Conservation (phyloP, 2,329 filamentous ascomycete species). For the Camillea tinctor region DNA sequence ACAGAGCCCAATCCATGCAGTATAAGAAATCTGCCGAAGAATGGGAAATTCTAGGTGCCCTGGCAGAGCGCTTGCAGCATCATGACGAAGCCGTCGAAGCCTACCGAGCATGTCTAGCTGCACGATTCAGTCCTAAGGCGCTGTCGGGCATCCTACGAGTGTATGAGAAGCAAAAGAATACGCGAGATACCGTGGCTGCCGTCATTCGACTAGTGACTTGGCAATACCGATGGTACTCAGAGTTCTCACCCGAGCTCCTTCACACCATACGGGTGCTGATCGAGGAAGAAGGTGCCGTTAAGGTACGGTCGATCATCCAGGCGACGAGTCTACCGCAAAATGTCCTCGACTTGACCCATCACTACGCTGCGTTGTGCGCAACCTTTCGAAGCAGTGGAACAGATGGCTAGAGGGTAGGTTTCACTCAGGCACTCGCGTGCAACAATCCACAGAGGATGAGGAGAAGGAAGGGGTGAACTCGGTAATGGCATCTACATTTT, state of each 20-base stretch:
- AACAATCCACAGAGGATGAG: too few species aligned
- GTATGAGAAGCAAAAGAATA: constrained; percentile 76
- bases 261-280: constrained; percentile 88
- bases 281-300: constrained; percentile 95
- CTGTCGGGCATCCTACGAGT: constrained; percentile 80
- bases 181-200: constrained; percentile 76
- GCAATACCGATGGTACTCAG: constrained; percentile 99
- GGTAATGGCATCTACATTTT: too few species aligned
- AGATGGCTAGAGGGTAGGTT: constrained; percentile 62
- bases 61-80: constrained; percentile 92
- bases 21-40: constrained; percentile 97
- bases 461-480: too few species aligned
- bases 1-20: constrained; percentile 85
- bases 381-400: constrained; percentile 93
- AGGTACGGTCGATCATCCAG: constrained; percentile 95
- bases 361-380: constrained; percentile 92
- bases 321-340: constrained; percentile 90
- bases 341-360: constrained; percentile 90
- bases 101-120: constrained; percentile 81
- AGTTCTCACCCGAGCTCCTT: constrained; percentile 92
- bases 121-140: constrained; percentile 91
- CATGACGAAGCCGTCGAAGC: constrained; percentile 89
- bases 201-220: constrained; percentile 90
- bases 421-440: not conserved
- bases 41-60: constrained; percentile 94